Evolutionary conservation across 768 basidiomycete genomes (phyloP), one percentile per base, ranked within the genome.

Genomic region (Multifurca ochricompacta): DNA sequence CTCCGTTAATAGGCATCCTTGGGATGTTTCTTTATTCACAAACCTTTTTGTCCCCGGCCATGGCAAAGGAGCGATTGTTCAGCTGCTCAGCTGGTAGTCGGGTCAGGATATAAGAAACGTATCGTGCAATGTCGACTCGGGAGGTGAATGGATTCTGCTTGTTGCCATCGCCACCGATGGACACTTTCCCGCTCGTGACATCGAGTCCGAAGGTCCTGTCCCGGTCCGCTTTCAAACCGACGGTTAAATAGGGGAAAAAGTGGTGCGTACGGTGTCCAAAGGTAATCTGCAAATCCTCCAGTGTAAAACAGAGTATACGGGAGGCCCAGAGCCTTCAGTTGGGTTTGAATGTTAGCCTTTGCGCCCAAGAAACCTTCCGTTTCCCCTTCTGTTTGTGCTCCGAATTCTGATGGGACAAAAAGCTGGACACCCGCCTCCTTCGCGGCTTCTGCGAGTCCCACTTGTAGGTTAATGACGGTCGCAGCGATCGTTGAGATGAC

Each of bases 401-500:
- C 65, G 30, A 66, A 68, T 52, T 68, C 67, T 46, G 61, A 59
- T 6, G 67, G 68, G 6, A 67, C 60, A 46, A 69, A 69, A 14
- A 68, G 58, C 45, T n/a, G n/a, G n/a, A n/a, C n/a, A n/a, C n/a
- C n/a, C n/a, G n/a, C n/a, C n/a, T n/a, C n/a, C n/a, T n/a, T n/a
- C n/a, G n/a, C n/a, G n/a, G n/a, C n/a, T n/a, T n/a, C n/a, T n/a
- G n/a, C n/a, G n/a, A n/a, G n/a, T n/a, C n/a, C n/a, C n/a, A n/a
- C n/a, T n/a, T n/a, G n/a, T n/a, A n/a, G n/a, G n/a, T n/a, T n/a
- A n/a, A n/a, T n/a, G n/a, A n/a, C n/a, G n/a, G n/a, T n/a, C n/a
- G n/a, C n/a, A n/a, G n/a, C n/a, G n/a, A n/a, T n/a, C n/a, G n/a
- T n/a, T n/a, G n/a, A n/a, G n/a, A n/a, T n/a, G n/a, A n/a, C n/a